Evolutionary conservation across 1,284 basidiomycete species (phyloP).

Genomic region (Heterobasidion parviporum): DNA sequence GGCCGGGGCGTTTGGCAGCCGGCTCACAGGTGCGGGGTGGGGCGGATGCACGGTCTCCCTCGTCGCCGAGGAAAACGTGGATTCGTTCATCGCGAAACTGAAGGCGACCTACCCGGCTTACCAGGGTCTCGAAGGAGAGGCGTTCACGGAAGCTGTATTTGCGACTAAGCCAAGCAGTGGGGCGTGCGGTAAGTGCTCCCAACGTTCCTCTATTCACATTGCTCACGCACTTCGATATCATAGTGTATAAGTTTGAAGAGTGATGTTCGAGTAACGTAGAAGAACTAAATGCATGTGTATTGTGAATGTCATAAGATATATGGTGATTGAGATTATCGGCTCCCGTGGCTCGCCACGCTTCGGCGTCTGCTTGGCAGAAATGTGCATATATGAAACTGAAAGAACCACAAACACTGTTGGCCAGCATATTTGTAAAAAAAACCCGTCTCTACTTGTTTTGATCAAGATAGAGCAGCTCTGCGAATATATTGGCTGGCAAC

Average conservation of each 20-base stretch:
- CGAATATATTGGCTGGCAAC: too few species aligned
- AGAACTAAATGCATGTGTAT: too few species aligned
- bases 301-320: too few species aligned
- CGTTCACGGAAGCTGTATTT: neutral
- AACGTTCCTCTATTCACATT: neutral
- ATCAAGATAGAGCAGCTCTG: too few species aligned
- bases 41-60: slow-evolving; percentile 85
- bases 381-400: too few species aligned
- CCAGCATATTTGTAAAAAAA: too few species aligned
- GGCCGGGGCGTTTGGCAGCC: slow-evolving; percentile 71
- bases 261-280: neutral
- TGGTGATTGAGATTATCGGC: too few species aligned
- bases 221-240: neutral
- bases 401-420: too few species aligned
- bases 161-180: neutral
- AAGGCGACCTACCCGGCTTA: neutral
- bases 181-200: neutral
- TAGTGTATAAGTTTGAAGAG: neutral
- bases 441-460: too few species aligned
- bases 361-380: too few species aligned
- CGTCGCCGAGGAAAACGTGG: slow-evolving; percentile 60
- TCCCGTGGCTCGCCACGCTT: too few species aligned
- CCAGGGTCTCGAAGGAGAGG: neutral
- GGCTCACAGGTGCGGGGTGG: slow-evolving; percentile 85
- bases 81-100: slow-evolving; percentile 59